These are phyloP conservation scores for Hyaloscypha variabilis DNA, from an alignment of 495 filamentous ascomycete genomes.

Conservation along the genomic window DNA sequence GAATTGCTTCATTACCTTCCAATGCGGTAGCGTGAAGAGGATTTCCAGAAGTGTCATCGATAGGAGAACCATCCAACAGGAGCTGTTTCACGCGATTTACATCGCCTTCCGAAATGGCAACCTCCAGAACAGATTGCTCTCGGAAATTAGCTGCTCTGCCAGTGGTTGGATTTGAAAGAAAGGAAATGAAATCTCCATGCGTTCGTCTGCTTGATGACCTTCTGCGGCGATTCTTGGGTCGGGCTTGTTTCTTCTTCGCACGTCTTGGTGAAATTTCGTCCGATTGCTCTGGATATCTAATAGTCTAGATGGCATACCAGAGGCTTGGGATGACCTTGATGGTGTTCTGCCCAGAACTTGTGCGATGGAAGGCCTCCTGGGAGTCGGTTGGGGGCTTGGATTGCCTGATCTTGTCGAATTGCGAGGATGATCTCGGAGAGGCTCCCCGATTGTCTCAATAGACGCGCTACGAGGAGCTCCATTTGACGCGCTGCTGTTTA, in stretches of 20 bases:
- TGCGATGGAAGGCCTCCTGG: slow-evolving; percentile 1
- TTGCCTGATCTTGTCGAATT: neutral
- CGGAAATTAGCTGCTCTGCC: neutral
- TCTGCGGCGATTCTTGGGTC: slow-evolving; percentile 9
- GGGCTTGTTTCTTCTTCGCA: neutral
- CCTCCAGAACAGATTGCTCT: neutral
- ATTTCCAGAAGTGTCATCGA: neutral
- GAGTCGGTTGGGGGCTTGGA: neutral
- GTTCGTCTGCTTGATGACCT: neutral
- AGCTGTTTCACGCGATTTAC: neutral
- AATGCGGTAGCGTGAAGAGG: slow-evolving; percentile 3
- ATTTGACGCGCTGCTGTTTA: slow-evolving; percentile 3
- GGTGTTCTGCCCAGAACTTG: slow-evolving; percentile 4
- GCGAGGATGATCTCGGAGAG: neutral
- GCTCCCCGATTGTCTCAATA: neutral
- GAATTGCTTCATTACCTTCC: neutral
- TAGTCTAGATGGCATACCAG: neutral
- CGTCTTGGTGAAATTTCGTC: neutral
- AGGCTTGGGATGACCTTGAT: slow-evolving; percentile 3
- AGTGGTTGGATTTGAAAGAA: neutral
- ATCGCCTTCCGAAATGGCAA: slow-evolving; percentile 3
- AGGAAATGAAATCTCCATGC: slow-evolving; percentile 8
- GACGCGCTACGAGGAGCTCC: neutral
- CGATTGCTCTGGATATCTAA: neutral
- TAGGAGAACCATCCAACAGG: neutral